These are phyloP conservation scores for Teunomyces barrocoloradensis DNA, from an alignment of 805 yeast species.

Conservation along the genomic window DNA sequence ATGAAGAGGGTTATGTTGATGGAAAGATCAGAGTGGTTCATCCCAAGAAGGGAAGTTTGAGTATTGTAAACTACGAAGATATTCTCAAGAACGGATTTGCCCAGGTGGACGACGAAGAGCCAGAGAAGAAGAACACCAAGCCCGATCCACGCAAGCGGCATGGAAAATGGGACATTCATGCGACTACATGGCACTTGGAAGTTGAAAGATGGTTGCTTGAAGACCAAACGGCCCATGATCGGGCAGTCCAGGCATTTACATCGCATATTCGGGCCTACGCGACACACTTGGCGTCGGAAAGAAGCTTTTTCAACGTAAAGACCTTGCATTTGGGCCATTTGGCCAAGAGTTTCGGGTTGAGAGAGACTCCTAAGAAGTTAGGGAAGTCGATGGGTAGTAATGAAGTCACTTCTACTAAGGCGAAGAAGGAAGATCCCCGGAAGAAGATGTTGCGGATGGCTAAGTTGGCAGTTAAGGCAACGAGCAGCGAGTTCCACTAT, in stretches of 20 bases:
- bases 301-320: conserved; percentile 77
- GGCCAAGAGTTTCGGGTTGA: conserved; percentile 89
- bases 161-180: conserved; percentile 83
- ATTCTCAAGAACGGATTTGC: conserved; percentile 35
- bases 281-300: conserved; percentile 82
- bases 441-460: conserved; percentile 78
- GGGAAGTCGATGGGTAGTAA: conserved; percentile 43
- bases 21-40: conserved; percentile 41
- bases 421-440: conserved; percentile 63
- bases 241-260: conserved; percentile 78
- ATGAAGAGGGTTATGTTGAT: conserved; percentile 79
- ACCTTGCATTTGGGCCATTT: conserved; percentile 89
- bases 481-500: conserved; percentile 72
- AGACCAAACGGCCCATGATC: conserved; percentile 54
- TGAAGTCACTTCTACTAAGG: conserved; percentile 30
- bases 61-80: conserved; percentile 33
- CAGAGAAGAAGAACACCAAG: conserved; percentile 29
- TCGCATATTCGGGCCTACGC: conserved; percentile 95
- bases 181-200: conserved; percentile 93
- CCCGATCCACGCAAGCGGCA: conserved; percentile 39
- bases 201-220: conserved; percentile 86
- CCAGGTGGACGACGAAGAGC: conserved; percentile 32
- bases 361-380: conserved; percentile 89
- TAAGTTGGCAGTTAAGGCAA: conserved; percentile 59
- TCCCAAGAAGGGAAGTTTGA: conserved; percentile 33